Evolutionary conservation across 2,329 filamentous ascomycete genomes (phyloP), one percentile per base, ranked within the genome.

Genomic region (Cladosporium sp.): DNA sequence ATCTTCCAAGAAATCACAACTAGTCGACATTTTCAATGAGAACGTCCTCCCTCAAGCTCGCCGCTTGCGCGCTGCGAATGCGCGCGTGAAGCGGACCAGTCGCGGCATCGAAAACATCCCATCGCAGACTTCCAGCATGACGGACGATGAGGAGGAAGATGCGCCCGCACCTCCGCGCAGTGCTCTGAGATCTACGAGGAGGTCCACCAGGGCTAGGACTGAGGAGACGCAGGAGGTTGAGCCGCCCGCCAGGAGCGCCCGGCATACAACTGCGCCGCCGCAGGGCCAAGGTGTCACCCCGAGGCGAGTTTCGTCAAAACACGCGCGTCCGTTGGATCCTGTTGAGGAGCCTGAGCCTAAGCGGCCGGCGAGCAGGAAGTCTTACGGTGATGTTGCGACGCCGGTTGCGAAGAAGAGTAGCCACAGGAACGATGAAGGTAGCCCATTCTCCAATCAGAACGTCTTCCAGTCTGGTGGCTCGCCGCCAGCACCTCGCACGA

Each of bases 1-100:
- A 0, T 91, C 85, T 4, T 90, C 93, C 11, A 99, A 97, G 74
- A 99, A 99, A 74, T 75, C 83, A 0, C 86, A 95, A 64, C 82
- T 99, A 18, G 78, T 99, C 54, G 83, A 87, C 7, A 82, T 97
- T 41, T 90, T 99, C 70, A 84, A 86, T 64, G 77, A 86, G 27
- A 76, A 93, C 56, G 80, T 99, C 22, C 72, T 88, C 4, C 87
- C 92, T 0, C 85, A 92, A 61, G 85, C 89, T 2, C 80, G 81
- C 58, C 88, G 86, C 69, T 80, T 97, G 19, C 77, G 95, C 27
- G 80, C 81, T 11, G 83, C 86, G 47, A 83, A 87, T 61, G 84
- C 87, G 37, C 81, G 84, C 52, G 91, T 90, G 12, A 90, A 90
- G 73, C 84, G 92, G 54, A 91, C 89, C 2, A 92, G 90, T 67